Conservation (phyloP, 2,329 filamentous ascomycete species). For the Aspergillus floridensis region DNA sequence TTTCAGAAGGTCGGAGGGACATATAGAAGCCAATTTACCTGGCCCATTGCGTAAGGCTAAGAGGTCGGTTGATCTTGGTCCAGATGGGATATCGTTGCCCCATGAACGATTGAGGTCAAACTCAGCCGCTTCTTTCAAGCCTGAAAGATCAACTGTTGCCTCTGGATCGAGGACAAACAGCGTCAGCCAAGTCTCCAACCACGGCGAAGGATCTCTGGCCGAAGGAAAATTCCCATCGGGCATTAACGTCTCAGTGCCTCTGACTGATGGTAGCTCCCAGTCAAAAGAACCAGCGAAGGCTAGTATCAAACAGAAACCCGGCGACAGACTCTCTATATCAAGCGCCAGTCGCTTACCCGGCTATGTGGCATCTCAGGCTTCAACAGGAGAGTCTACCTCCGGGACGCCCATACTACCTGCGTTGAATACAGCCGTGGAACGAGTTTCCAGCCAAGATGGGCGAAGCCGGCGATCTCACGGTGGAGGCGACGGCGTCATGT, state of each 20-base stretch:
- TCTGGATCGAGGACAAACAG: constrained; percentile 30
- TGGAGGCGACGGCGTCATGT: constrained; percentile 37
- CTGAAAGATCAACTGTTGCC: constrained; percentile 25
- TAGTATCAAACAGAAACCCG: constrained; percentile 23
- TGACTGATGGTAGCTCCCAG: constrained; percentile 29
- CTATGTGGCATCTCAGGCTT: constrained; percentile 40
- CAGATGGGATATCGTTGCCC: constrained; percentile 19
- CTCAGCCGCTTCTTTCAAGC: constrained; percentile 30
- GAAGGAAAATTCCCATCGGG: constrained; percentile 31
- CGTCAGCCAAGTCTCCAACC: constrained; percentile 28
- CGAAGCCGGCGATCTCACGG: constrained; percentile 20
- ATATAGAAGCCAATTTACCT: constrained; percentile 26
- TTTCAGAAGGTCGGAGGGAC: constrained; percentile 29
- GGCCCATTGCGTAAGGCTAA: constrained; percentile 23
- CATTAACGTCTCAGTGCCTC: constrained; percentile 27
- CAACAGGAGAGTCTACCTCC: constrained; percentile 43
- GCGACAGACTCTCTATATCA: constrained; percentile 39
- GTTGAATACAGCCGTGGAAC: constrained; percentile 30
- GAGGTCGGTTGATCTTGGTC: constrained; percentile 23
- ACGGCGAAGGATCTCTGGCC: constrained; percentile 25
- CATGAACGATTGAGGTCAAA: constrained; percentile 38
- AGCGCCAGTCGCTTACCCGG: constrained; percentile 48
- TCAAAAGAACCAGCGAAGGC: constrained; percentile 28
- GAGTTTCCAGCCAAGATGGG: constrained; percentile 17
- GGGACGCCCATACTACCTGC: constrained; percentile 43